Evolutionary conservation across 2,329 filamentous ascomycete genomes (phyloP).

Genomic region (Arthrobotrys entomopaga): DNA sequence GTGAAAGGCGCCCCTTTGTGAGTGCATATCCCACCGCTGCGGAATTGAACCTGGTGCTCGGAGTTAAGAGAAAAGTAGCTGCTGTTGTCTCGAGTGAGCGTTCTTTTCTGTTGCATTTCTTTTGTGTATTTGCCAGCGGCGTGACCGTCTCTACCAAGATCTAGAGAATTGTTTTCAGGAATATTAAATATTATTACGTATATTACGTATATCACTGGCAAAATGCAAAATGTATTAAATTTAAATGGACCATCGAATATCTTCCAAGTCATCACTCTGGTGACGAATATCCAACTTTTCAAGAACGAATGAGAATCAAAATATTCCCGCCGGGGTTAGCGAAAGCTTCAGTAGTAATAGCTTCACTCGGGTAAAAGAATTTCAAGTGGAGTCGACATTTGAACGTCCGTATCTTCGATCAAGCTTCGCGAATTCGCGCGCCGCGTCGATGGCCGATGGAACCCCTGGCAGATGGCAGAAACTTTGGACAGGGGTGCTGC

Average conservation of each 20-base stretch:
- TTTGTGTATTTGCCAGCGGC: background rate
- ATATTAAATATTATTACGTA: no score
- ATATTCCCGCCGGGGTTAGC: background rate
- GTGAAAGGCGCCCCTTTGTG: slow-evolving; percentile 47
- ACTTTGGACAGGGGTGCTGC: slow-evolving; percentile 16
- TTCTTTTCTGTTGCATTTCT: background rate
- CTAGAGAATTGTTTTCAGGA: no score
- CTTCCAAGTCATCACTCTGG: no score
- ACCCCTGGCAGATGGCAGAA: slow-evolving; percentile 7
- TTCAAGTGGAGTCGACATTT: slow-evolving; percentile 1
- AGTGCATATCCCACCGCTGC: slow-evolving; percentile 45
- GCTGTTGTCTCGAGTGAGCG: slow-evolving; percentile 1
- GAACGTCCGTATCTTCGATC: slow-evolving; percentile 14
- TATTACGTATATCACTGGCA: no score
- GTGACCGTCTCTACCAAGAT: no score
- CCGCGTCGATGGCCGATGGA: no score
- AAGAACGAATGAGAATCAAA: no score
- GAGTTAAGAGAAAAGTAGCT: slow-evolving; percentile 43
- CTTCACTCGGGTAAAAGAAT: background rate
- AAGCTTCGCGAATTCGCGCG: slow-evolving; percentile 20
- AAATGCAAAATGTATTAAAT: no score
- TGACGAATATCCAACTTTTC: no score
- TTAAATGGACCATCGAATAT: no score
- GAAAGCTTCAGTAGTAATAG: background rate
- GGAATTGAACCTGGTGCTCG: slow-evolving; percentile 26